Percentiles rank a stretch among this genome's conserved stretches.
Evolutionary conservation across 129 eudicot species (phyloP).

Genomic region (Chrysanthemum makinoi): DNA sequence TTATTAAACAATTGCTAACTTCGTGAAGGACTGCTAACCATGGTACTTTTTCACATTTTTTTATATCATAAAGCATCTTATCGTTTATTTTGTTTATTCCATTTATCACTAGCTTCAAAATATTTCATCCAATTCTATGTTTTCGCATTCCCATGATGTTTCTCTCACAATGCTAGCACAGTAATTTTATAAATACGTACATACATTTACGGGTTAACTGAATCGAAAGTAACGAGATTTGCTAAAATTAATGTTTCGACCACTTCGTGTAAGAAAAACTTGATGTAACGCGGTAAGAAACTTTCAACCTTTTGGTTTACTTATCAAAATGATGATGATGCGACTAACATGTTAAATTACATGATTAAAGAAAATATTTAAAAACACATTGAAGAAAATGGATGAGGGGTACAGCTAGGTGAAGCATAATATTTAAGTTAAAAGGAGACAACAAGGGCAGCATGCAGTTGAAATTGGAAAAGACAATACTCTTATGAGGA

Average conservation of each 20-base stretch:
- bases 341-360: not conserved
- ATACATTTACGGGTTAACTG: not conserved
- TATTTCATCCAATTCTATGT: constrained; percentile 4
- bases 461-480: constrained; percentile 32
- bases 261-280: no score
- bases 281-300: no score
- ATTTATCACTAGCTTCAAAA: not conserved
- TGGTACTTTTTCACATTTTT: constrained; percentile 16
- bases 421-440: constrained; percentile 25
- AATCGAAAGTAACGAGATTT: no score
- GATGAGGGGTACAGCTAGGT: constrained; percentile 34
- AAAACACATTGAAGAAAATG: not conserved
- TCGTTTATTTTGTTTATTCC: constrained; percentile 12
- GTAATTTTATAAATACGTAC: not conserved
- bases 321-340: no score
- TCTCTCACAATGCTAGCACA: not conserved
- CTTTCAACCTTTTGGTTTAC: no score
- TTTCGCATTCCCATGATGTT: not conserved
- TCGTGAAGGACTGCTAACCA: constrained; percentile 31
- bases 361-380: constrained; percentile 12
- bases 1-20: constrained; percentile 32
- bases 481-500: constrained; percentile 33
- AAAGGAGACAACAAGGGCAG: constrained; percentile 31
- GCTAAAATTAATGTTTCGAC: no score
- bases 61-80: constrained; percentile 9